Evolutionary conservation across 768 basidiomycete species (phyloP).

Genomic region (Ephemerocybe angulata): DNA sequence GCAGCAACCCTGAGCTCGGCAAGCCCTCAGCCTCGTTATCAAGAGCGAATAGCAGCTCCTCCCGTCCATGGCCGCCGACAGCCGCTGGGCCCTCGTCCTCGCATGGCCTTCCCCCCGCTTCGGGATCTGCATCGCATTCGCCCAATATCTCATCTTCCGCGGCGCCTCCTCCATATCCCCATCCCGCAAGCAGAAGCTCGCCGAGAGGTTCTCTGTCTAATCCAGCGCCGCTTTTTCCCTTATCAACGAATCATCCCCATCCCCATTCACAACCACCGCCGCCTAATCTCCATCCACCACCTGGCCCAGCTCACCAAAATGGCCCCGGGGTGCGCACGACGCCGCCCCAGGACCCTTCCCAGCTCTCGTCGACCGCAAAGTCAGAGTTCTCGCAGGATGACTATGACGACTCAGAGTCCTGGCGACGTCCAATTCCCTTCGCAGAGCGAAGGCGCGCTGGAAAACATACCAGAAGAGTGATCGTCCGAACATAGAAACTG

Average conservation of each 20-base stretch:
- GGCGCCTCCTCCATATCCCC: constrained; percentile 30
- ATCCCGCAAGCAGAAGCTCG: constrained; percentile 33
- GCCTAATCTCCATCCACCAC: constrained; percentile 34
- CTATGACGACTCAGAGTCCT: constrained; percentile 68
- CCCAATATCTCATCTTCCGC: constrained; percentile 30
- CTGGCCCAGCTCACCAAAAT: constrained; percentile 26
- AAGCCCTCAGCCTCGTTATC: constrained; percentile 20
- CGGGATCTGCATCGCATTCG: constrained; percentile 20
- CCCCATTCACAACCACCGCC: constrained; percentile 22
- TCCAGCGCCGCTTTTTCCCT: constrained; percentile 30
- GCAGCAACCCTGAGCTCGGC: constrained; percentile 24
- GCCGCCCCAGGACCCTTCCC: constrained; percentile 41
- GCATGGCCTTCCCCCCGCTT: constrained; percentile 20
- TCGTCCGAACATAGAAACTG: constrained; percentile 44
- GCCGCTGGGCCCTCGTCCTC: constrained; percentile 19
- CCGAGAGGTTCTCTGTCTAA: constrained; percentile 21
- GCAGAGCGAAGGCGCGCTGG: constrained; percentile 73
- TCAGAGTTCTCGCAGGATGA: constrained; percentile 43
- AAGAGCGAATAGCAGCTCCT: constrained; percentile 11
- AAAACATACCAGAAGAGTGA: constrained; percentile 74
- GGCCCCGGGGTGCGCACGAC: constrained; percentile 42
- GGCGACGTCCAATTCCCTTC: constrained; percentile 70
- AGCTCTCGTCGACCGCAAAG: constrained; percentile 30
- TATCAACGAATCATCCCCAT: constrained; percentile 28
- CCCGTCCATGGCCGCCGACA: constrained; percentile 26